Evolutionary conservation across 768 basidiomycete genomes (phyloP).

Genomic region (Rickenella mellea): DNA sequence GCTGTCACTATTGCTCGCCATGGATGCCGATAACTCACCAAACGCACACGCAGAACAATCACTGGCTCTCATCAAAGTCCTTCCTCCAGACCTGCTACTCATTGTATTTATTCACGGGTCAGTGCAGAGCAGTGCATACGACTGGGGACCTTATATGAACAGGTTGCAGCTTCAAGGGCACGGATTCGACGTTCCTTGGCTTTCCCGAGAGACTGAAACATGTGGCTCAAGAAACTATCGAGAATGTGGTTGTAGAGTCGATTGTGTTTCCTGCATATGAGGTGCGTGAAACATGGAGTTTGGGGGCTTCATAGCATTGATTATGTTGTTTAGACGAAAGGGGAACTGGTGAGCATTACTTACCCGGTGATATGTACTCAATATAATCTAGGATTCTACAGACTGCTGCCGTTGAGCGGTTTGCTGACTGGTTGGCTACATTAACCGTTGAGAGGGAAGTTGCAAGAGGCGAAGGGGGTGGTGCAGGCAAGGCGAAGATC

Average conservation of each 20-base stretch:
- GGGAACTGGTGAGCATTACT: constrained; percentile 58
- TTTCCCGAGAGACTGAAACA: constrained; percentile 80
- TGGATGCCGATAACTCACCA: no score
- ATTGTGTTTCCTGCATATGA: constrained; percentile 87
- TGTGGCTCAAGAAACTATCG: constrained; percentile 56
- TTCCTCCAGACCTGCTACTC: constrained; percentile 40
- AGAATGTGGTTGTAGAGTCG: constrained; percentile 52
- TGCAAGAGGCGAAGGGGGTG: constrained; percentile 63
- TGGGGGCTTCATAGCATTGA: constrained; percentile 1
- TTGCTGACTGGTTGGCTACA: constrained; percentile 90
- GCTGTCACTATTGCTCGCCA: no score
- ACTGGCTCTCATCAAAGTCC: not conserved
- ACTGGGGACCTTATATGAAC: constrained; percentile 12
- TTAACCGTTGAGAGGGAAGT: constrained; percentile 80
- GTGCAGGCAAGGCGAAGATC: constrained; percentile 62
- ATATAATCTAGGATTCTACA: constrained; percentile 20
- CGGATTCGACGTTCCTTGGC: constrained; percentile 60
- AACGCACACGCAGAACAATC: no score
- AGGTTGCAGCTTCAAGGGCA: constrained; percentile 39
- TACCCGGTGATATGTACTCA: constrained; percentile 1
- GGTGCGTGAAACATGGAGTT: constrained; percentile 28
- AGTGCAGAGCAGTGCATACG: constrained; percentile 14
- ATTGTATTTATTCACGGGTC: constrained; percentile 78
- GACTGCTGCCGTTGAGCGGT: constrained; percentile 74
- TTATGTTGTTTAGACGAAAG: constrained; percentile 57